Evolutionary conservation across 2,329 filamentous ascomycete genomes (phyloP), one percentile per base, ranked within the genome.

Genomic region (Hyphodiscus sp.): DNA sequence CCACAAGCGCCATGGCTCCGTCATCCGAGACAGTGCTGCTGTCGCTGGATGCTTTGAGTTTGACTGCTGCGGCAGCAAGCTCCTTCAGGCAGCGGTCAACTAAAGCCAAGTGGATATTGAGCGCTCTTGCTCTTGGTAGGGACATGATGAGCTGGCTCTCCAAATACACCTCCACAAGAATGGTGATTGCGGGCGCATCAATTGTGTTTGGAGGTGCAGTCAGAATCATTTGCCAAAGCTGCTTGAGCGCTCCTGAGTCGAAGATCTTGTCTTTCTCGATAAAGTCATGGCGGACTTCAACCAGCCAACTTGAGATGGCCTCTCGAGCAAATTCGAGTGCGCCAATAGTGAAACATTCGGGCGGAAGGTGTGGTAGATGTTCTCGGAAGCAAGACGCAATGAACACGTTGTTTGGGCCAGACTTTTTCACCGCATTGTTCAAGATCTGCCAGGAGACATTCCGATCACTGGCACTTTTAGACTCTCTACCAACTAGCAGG

Each of bases 151-250:
- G 71, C 10, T 65, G 63, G 63, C 77, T 81, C 29, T 81, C 73
- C 33, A 94, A 75, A 64, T 94, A 95, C 13, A 90, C 76, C 20
- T 85, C 78, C 20, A 91, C 89, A 2, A 95, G 80, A 20, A 83
- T 82, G 49, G 76, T 76, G 29, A 87, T 90, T 1, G 89, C 86
- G 50, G 76, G 72, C 19, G 78, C 76, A 60, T 89, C 88, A 47
- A 95, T 83, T 0, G 76, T 79, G 41, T 78, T 73, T 41, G 80
- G 74, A 5, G 83, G 81, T 1, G 87, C 83, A 16, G 80, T 84
- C 50, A 95, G 73, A 33, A 92, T 82, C 62, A 96, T 81, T 20
- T 83, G 81, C 91, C 91, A 96, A n/a, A 96, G 73, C 53, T 91
- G 79, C 61, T 94, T 87, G 44, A 80, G 74, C 23, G 72, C 80